Evolutionary conservation across 1,284 basidiomycete species (phyloP), one percentile per base, ranked within the genome.

Genomic region (Exsudoporus floridanus): DNA sequence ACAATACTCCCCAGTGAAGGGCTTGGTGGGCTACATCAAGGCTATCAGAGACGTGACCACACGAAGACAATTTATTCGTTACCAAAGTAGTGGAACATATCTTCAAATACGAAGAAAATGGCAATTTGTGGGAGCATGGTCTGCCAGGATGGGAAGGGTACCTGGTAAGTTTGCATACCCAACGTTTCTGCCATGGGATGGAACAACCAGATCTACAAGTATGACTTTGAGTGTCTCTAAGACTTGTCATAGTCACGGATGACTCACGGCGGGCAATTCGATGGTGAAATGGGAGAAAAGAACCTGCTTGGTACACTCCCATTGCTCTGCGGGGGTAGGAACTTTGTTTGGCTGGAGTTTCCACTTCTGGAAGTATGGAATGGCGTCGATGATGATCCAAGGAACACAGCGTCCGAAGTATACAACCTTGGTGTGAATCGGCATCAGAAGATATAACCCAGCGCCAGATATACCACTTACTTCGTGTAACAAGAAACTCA

Each of bases 401-500:
- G 96, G 97, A 23, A 99, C 75, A 59, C 88, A 88, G 34, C 96
- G 91, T 27, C 96, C 96, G 71, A 99, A 99, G 79, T 99, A 99
- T 39, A 98, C 92, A 64, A 95, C 70, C 92, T 96, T 19, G 49
- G 52, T 14, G 19, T 21, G 13, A 30, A 18, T 28, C 1, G 1
- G 25, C 2, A 43, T 60, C 39, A 61, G 38, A 14, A 28, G 4
- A 35, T 19, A 21, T 25, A 1, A 10, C 13, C 1, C 2, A 4
- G 16, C 2, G 2, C 7, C 4, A 6, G 37, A n/a, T 36, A 19
- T 9, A 43, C 12, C 9, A 73, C 86, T 49, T 55, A 94, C 92
- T 81, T 98, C 95, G 72, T 98, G 96, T 59, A 98, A 70, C 34
- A 97, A 58, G 73, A 99, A 98, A 63, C 90, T 93, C 83, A 94